Evolutionary conservation across 2,329 filamentous ascomycete species (phyloP).

Genomic region (Nigrograna mackinnonii): DNA sequence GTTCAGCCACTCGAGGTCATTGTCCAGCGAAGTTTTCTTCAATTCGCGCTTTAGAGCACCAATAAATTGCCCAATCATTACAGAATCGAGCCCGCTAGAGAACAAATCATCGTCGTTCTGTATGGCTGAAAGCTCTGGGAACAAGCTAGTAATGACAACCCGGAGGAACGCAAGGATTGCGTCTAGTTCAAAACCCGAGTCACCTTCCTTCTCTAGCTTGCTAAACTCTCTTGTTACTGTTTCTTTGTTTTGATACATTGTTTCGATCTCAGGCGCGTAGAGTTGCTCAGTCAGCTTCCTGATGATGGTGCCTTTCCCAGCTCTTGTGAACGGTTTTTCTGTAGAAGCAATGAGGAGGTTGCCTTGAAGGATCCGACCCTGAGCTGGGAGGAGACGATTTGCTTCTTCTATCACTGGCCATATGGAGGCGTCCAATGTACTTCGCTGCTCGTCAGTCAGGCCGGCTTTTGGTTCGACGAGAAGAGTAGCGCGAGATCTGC

Average conservation of each 20-base stretch:
- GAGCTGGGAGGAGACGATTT: slow-evolving; percentile 22
- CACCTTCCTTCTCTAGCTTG: background rate
- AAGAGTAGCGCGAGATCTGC: slow-evolving; percentile 3
- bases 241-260: slow-evolving; percentile 15
- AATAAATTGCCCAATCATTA: slow-evolving; percentile 10
- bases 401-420: slow-evolving; percentile 24
- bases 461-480: slow-evolving; percentile 21
- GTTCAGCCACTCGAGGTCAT: slow-evolving; percentile 10
- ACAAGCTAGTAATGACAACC: background rate
- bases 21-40: background rate
- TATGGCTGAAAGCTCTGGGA: slow-evolving; percentile 2
- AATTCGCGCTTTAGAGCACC: slow-evolving; percentile 1
- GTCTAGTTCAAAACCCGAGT: slow-evolving; percentile 1
- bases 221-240: too few species aligned
- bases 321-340: slow-evolving; percentile 13
- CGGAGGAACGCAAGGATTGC: background rate
- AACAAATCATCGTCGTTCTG: slow-evolving; percentile 9
- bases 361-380: slow-evolving; percentile 21
- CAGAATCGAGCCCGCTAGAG: slow-evolving; percentile 11
- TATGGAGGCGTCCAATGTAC: slow-evolving; percentile 17
- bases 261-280: slow-evolving; percentile 26
- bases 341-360: slow-evolving; percentile 16
- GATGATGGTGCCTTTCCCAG: slow-evolving; percentile 28
- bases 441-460: background rate
- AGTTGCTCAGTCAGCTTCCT: slow-evolving; percentile 20